These are phyloP conservation scores for Chlorella sorokiniana DNA, from an alignment of 139 green algal species.

Conservation along the genomic window DNA sequence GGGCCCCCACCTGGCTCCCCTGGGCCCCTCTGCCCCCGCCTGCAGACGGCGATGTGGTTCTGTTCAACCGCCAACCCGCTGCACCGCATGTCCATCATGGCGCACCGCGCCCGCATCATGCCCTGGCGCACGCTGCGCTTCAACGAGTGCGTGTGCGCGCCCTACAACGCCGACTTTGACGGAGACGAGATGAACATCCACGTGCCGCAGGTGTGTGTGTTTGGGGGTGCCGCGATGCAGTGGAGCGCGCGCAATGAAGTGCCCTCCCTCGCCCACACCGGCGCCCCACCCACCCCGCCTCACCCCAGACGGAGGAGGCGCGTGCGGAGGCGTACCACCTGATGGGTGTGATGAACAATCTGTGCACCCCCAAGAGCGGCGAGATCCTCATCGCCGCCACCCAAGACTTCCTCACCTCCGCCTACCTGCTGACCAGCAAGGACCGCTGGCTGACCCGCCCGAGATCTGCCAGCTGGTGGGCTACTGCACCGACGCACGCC, in stretches of 20 bases:
- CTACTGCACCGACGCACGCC: constrained; percentile 39
- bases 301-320: constrained; percentile 94
- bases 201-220: constrained; percentile 75
- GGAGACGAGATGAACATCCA: constrained; percentile 99
- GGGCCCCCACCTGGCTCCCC: constrained; percentile 8
- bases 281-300: not conserved
- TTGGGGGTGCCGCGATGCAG: not conserved
- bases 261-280: not conserved
- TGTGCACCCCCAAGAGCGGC: constrained; percentile 97
- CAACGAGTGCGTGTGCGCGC: constrained; percentile 95
- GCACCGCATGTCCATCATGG: constrained; percentile 98
- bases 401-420: constrained; percentile 96
- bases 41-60: constrained; percentile 91
- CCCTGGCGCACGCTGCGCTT: constrained; percentile 94
- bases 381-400: constrained; percentile 95
- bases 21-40: not conserved
- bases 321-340: constrained; percentile 89
- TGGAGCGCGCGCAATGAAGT: not conserved
- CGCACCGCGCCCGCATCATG: constrained; percentile 87
- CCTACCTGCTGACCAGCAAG: constrained; percentile 90
- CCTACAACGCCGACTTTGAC: constrained; percentile 99
- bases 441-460: constrained; percentile 75
- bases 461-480: constrained; percentile 75
- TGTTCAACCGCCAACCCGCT: constrained; percentile 99
- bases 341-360: constrained; percentile 93